Base-by-base conservation (phyloP, 2,329 filamentous ascomycete species). In the Eurotiales sp. region DNA sequence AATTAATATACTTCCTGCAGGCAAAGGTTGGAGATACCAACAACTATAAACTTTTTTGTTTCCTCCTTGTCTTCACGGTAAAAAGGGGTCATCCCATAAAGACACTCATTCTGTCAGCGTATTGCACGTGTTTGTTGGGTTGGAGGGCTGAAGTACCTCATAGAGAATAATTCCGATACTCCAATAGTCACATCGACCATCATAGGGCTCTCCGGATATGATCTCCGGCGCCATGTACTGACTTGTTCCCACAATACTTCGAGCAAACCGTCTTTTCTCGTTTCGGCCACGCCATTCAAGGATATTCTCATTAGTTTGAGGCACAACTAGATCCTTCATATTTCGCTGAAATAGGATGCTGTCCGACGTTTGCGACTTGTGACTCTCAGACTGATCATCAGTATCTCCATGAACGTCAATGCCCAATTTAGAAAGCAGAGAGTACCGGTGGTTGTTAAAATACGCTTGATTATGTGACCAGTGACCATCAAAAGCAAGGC, bases 151-250 rank as follows among this genome's bases (percentile, higher is more conserved):
- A 14, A 64, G 50, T 60, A 80, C 81, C 69, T 97, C 92, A 63
- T 89, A 97, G 51, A 97, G 72, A 64, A 97, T 96, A 64, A 97
- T 84, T 48, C 90, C 92, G 60, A 97, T 82, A 71, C 91, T 96
- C 92, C 88, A 97, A 90, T 82, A 97, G 71, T 97, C 92, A 71
- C 92, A 97, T 63, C 92, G 81, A 25, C 88, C 92, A 70, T 97
- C 93, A 67, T 97, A 97, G 32, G 79, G 73, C 44, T 90, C 81
- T 23, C 91, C 89, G 58, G 81, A 77, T 52, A 96, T 85, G 15
- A 97, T 88, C 73, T 97, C 93, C 2, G 92, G 92, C 0, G 93
- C 92, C 93, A 96, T 97, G 73, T 97, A 97, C 65, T 96, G 92
- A 66, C 90, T 96, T 2, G 93, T 97, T 2, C 92, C 92, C 10